A percentile compares a stretch with the other conserved stretches of the same genome.
Conservation (phyloP, 73 alveolate genomes). For the Paramecium tetraurelia region DNA sequence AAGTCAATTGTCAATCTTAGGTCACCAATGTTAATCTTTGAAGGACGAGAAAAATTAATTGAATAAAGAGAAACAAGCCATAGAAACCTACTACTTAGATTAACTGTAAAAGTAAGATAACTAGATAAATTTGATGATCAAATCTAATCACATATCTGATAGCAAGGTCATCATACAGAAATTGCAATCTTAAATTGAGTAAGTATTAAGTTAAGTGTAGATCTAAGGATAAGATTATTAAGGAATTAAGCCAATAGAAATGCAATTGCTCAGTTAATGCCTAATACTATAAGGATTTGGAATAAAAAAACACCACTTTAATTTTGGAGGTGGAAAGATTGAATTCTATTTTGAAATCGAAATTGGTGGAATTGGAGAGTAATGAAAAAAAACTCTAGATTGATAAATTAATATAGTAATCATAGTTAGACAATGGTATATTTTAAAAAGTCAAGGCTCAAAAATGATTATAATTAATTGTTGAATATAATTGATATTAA, state of each 20-base stretch:
- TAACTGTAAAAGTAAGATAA: not conserved
- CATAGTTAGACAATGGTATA: not conserved
- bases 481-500: not conserved
- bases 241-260: not conserved
- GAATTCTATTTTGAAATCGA: not conserved
- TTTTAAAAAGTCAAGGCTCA: not conserved
- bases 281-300: not conserved
- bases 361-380: not conserved
- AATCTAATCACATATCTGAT: not conserved
- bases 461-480: not conserved
- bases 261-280: not conserved
- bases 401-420: not conserved
- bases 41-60: not conserved
- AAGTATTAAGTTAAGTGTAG: not conserved
- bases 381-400: not conserved
- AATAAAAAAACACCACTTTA: not conserved
- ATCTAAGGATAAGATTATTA: not conserved
- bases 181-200: not conserved
- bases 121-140: not conserved
- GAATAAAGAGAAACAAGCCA: slow-evolving; percentile 1
- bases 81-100: not conserved
- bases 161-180: not conserved
- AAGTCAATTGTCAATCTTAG: not conserved
- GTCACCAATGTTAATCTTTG: not conserved
- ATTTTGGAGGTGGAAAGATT: not conserved